Evolutionary conservation across 306 rosid species (phyloP), one percentile per base, ranked within the genome.

Genomic region (Malus asiatica): DNA sequence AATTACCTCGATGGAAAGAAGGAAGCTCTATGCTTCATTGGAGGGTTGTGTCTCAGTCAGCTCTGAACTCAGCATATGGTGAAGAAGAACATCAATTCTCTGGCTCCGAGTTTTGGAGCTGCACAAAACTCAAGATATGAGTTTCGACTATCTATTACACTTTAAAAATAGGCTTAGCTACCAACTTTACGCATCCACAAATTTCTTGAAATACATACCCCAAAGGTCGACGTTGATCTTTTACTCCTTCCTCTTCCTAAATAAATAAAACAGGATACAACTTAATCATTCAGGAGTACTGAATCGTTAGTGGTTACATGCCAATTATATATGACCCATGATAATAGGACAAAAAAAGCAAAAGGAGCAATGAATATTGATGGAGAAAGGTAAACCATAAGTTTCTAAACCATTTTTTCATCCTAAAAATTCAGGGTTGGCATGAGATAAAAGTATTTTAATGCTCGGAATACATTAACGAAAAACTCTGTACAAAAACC

Each of bases 21-120:
- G 40, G 52, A 48, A 71, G 32, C 77, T 38, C 77, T 82, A 82
- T 73, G 90, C 61, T 70, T 51, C 67, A 75, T 9, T 71, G 76
- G 92, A 71, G 84, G 85, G 45, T 62, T 89, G 80, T 45, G 84
- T 63, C 78, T 83, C 66, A 76, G 78, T 52, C 59, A 96, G 86
- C 85, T 96, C 99, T 18, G 93, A 80, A 82, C 99, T 96, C 90
- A 92, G 78, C 93, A 96, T 96, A 83, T 92, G 98, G 87, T 96
- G 98, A 76, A 96, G 99, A 82, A 96, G 99, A 70, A 27, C 68
- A 71, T 89, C 97, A 81, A 89, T 91, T 86, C 97, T 96, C 76
- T 89, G 96, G 82, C 93, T 96, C 64, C 78, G 89, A 68, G 90
- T 6, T 85, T 92, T 96, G 42, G 96, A 87, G 81, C 99, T 96